A percentile compares a stretch with the other conserved stretches of the same genome.
Conservation (phyloP, 192 early-diverging fungal genomes). For the Entomortierella lignicola region DNA sequence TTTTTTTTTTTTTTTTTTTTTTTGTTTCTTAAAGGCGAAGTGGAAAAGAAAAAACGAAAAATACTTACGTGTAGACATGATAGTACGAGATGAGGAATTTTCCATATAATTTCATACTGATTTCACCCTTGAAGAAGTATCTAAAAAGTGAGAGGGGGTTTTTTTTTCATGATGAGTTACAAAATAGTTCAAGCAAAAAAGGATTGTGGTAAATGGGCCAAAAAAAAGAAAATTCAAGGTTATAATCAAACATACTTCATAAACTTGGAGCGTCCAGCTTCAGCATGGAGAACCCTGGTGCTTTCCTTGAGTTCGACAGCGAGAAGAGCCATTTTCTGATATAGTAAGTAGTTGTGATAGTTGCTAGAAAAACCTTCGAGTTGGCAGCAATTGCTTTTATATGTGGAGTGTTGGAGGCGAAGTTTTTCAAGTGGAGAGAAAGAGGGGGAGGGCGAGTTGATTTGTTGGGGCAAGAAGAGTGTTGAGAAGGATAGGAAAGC, state of each 20-base stretch:
- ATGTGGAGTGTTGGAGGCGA: too few relatives aligned
- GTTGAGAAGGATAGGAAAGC: too few relatives aligned
- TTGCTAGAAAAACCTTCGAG: too few relatives aligned
- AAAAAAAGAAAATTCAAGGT: background rate
- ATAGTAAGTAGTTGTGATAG: background rate
- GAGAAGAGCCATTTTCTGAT: constrained; percentile 45
- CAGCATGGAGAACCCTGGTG: constrained; percentile 58
- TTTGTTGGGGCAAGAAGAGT: too few relatives aligned
- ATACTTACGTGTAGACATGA: constrained; percentile 59
- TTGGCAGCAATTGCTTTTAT: too few relatives aligned
- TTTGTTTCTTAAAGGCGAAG: too few relatives aligned
- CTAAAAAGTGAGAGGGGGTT: background rate
- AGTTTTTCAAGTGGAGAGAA: too few relatives aligned
- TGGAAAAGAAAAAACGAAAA: too few relatives aligned
- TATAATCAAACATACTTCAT: constrained; percentile 53
- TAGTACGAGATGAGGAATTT: constrained; percentile 61
- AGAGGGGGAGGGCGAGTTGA: too few relatives aligned
- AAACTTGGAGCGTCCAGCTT: constrained; percentile 60
- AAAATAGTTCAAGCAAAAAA: background rate
- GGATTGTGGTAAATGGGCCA: background rate
- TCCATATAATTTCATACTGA: constrained; percentile 54
- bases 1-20: too few relatives aligned
- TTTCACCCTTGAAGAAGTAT: constrained; percentile 43
- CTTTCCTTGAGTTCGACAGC: constrained; percentile 61
- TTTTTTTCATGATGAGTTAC: background rate